Base-by-base conservation (phyloP, 2,329 filamentous ascomycete genomes). In the Monosporascus sp. region DNA sequence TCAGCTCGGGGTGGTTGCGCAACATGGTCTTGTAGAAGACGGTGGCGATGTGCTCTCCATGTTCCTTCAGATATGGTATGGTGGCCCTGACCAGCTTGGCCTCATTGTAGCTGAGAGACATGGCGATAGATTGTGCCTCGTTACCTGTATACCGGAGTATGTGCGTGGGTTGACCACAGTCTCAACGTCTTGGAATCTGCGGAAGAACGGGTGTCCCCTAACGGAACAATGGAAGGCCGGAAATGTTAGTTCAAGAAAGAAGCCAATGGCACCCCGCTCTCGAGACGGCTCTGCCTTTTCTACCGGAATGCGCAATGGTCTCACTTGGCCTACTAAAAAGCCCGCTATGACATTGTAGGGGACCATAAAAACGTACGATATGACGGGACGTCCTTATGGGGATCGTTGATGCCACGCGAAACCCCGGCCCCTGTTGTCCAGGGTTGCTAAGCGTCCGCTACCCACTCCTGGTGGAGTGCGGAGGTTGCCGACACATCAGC, bases 11-110 rank as follows among this genome's bases (percentile, higher is more conserved):
- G 55, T 89, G 77, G 40, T 82, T 81, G 11, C 67, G 66, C 24
- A 91, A 74, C 75, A 91, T 81, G 64, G 82, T 84, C 56, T 76
- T 75, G 75, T 92, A 91, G 74, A 92, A 91, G 59, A 80, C 77
- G n/a, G 77, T 77, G 6, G 87, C 86, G 68, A 91, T 88, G 57
- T 78, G 75, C 58, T 80, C 78, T 65, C 88, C 88, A 65, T 90
- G 82, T 56, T 85, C 76, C 22, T 78, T 78, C 3, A 91, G 78
- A 37, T 86, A 78, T 2, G 88, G 88, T 55, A 89, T 81, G 6
- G 88, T 91, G 50, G 84, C 78, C 69, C 84, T 86, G 70, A 91
- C 84, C 63, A 87, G 78, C 50, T 78, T 72, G 53, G 80, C 76
- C 72, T 91, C 86, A 48, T 76, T 70, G 59, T 74, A 74, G 47